A percentile compares a stretch with the other conserved stretches of the same genome.
phyloP scores from a whole-genome alignment of 106 monocot genomes.

The Acanthochlamys bracteata region DNA sequence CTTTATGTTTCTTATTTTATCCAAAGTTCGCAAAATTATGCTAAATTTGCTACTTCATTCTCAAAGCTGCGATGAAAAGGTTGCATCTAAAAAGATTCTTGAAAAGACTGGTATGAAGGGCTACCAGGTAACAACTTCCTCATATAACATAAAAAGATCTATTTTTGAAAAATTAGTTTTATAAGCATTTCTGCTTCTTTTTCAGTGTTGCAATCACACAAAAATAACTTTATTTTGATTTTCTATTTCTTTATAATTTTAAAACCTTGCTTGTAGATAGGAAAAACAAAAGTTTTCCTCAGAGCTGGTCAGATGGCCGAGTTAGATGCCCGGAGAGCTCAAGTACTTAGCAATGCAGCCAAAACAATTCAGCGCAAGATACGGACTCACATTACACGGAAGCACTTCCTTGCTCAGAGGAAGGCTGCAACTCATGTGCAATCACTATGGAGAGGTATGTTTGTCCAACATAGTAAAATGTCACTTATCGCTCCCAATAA shows the following conservation, averaged over 20 bases:
- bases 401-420: conserved; percentile 58
- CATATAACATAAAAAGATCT: background rate
- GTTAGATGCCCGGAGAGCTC: conserved; percentile 83
- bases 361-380: conserved; percentile 81
- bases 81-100: conserved; percentile 77
- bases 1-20: background rate
- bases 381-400: conserved; percentile 73
- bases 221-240: background rate
- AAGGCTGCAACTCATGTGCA: conserved; percentile 67
- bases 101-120: conserved; percentile 84
- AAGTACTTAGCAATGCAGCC: conserved; percentile 78
- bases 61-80: conserved; percentile 76
- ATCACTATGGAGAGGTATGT: conserved; percentile 75
- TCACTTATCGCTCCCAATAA: too few species aligned
- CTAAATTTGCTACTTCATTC: background rate
- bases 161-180: background rate
- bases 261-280: conserved; percentile 49
- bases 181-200: background rate
- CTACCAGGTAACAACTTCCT: conserved; percentile 55
- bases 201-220: background rate
- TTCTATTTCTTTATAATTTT: background rate
- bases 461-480: too few species aligned
- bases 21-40: too few species aligned
- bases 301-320: conserved; percentile 99
- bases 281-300: conserved; percentile 92